These are phyloP conservation scores for Tylopilus sp. DNA, from an alignment of 1,284 basidiomycete genomes.

Conservation along the genomic window DNA sequence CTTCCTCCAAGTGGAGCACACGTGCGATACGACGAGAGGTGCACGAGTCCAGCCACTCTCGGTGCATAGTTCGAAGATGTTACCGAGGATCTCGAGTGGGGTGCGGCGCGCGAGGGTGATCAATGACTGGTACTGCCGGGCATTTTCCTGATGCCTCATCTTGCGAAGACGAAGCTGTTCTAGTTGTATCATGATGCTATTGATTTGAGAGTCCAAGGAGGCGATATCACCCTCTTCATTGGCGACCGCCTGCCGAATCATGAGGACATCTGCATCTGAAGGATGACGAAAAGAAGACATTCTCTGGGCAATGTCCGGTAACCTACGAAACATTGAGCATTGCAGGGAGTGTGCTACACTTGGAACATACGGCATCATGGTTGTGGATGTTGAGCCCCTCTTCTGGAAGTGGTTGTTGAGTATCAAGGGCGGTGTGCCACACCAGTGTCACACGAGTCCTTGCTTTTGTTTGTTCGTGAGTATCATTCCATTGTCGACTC, in stretches of 20 bases:
- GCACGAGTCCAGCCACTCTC: slow-evolving; percentile 64
- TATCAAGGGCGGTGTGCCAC: slow-evolving; percentile 36
- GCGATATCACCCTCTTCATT: slow-evolving; percentile 54
- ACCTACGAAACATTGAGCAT: slow-evolving; percentile 17
- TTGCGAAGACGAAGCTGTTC: slow-evolving; percentile 58
- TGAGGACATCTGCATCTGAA: slow-evolving; percentile 43
- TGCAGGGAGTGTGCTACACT: neutral
- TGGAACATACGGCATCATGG: slow-evolving; percentile 22
- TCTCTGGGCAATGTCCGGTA: slow-evolving; percentile 19
- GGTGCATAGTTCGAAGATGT: slow-evolving; percentile 64
- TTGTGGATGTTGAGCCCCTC: neutral
- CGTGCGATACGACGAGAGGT: slow-evolving; percentile 67
- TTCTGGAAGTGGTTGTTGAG: neutral
- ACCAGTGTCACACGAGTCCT: slow-evolving; percentile 25
- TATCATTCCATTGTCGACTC: slow-evolving; percentile 9
- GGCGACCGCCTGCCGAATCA: slow-evolving; percentile 47
- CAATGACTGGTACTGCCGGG: slow-evolving; percentile 58
- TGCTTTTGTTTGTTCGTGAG: slow-evolving; percentile 24
- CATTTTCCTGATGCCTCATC: slow-evolving; percentile 51
- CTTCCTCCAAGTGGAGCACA: slow-evolving; percentile 70
- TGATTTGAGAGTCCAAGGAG: slow-evolving; percentile 56
- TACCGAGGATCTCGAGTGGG: slow-evolving; percentile 65
- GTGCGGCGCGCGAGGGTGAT: slow-evolving; percentile 67
- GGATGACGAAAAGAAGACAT: slow-evolving; percentile 34
- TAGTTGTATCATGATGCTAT: slow-evolving; percentile 51